phyloP scores from a whole-genome alignment of 352 stramenopile species.

The Phytophthora podocarpi region DNA sequence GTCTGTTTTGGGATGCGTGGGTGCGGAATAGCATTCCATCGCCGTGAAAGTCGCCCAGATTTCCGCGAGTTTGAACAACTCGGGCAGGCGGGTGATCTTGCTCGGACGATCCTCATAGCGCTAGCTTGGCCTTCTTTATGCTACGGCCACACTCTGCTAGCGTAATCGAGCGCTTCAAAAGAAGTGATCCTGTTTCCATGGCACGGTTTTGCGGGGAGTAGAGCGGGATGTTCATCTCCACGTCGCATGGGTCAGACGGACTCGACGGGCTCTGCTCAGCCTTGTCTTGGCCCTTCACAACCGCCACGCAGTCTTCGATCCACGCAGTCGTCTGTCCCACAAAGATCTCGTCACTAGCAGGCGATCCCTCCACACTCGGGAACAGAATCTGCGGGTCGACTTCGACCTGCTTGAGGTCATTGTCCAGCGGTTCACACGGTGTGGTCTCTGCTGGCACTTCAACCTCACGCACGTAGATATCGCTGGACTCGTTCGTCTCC shows the following conservation, averaged over 20 bases:
- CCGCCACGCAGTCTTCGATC: constrained; percentile 29
- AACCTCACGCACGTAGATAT: constrained; percentile 11
- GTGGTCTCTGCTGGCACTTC: constrained; percentile 9
- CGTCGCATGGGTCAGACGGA: constrained; percentile 17
- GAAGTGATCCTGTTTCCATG: constrained; percentile 12
- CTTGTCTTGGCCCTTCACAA: constrained; percentile 11
- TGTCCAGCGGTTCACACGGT: constrained; percentile 4
- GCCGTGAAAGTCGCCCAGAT: not conserved
- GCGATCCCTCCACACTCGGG: constrained; percentile 10
- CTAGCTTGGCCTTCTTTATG: constrained; percentile 30
- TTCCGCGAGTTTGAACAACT: constrained; percentile 3
- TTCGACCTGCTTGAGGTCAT: constrained; percentile 23
- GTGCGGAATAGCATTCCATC: constrained; percentile 24
- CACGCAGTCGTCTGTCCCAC: constrained; percentile 27
- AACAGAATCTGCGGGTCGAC: constrained; percentile 30
- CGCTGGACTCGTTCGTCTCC: constrained; percentile 17
- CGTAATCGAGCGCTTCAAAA: constrained; percentile 30
- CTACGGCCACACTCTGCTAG: constrained; percentile 19
- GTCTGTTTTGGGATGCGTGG: constrained; percentile 4
- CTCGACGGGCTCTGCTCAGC: constrained; percentile 18
- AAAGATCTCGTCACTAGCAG: constrained; percentile 16
- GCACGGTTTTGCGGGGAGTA: constrained; percentile 18
- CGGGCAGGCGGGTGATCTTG: not conserved
- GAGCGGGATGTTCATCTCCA: constrained; percentile 22
- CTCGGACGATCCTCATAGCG: constrained; percentile 19